Conservation (phyloP, 768 basidiomycete species). For the Vishniacozyma victoriae region DNA sequence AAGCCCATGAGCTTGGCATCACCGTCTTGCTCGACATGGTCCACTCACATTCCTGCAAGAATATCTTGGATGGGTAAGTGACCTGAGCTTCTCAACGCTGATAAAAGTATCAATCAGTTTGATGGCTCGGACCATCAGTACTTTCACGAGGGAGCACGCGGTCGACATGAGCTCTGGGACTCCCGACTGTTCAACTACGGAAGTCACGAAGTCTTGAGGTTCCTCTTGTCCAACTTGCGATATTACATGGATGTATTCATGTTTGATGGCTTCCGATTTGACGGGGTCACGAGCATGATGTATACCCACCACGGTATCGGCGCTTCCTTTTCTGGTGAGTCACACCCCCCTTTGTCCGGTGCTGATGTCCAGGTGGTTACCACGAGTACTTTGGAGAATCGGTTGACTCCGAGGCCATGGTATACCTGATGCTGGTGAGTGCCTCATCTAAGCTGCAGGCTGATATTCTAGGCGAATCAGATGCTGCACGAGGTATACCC, state of each 20-base stretch:
- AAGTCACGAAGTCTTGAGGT: slow-evolving; percentile 85
- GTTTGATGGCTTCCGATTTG: slow-evolving; percentile 97
- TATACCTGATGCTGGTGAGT: slow-evolving; percentile 93
- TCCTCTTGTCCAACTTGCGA: slow-evolving; percentile 88
- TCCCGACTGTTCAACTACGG: slow-evolving; percentile 94
- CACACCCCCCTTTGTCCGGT: neutral
- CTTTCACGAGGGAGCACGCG: slow-evolving; percentile 89
- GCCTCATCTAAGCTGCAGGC: neutral
- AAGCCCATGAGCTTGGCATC: slow-evolving; percentile 86
- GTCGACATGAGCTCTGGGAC: slow-evolving; percentile 95
- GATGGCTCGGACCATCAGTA: slow-evolving; percentile 97
- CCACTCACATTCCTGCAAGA: slow-evolving; percentile 97
- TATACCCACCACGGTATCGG: slow-evolving; percentile 97
- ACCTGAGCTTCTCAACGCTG: neutral
- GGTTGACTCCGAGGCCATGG: slow-evolving; percentile 82
- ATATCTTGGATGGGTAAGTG: slow-evolving; percentile 76
- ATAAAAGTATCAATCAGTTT: slow-evolving; percentile 66
- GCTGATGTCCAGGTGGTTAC: slow-evolving; percentile 56
- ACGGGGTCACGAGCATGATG: slow-evolving; percentile 99
- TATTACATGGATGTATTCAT: slow-evolving; percentile 92
- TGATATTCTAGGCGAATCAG: slow-evolving; percentile 70
- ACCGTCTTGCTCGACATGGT: slow-evolving; percentile 93
- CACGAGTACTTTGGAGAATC: slow-evolving; percentile 90
- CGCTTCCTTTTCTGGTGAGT: slow-evolving; percentile 79
- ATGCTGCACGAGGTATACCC: slow-evolving; percentile 78